A percentile compares a stretch with the other conserved stretches of the same genome.
phyloP scores from a whole-genome alignment of 1,139 yeast species.

The Blastobotrys malaysiensis region DNA sequence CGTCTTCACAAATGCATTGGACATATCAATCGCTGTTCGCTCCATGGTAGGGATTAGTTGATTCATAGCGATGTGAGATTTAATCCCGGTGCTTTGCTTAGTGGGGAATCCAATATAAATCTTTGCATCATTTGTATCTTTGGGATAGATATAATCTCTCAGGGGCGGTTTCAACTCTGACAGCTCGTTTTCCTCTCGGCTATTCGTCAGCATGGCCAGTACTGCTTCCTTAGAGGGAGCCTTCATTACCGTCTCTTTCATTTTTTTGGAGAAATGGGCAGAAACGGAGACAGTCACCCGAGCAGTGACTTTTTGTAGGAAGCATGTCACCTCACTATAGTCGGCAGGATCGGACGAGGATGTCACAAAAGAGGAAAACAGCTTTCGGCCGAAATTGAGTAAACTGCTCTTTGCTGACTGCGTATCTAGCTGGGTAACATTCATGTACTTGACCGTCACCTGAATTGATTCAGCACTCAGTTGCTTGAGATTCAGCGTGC shows the following conservation, averaged over 20 bases:
- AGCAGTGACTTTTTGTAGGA: constrained; percentile 32
- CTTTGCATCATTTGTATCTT: constrained; percentile 34
- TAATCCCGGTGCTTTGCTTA: constrained; percentile 38
- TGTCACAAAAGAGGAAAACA: constrained; percentile 31
- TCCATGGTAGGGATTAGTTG: constrained; percentile 42
- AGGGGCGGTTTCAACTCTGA: constrained; percentile 33
- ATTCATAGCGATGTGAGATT: constrained; percentile 37
- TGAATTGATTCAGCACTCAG: constrained; percentile 30
- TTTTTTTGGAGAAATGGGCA: constrained; percentile 29
- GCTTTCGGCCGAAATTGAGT: constrained; percentile 31
- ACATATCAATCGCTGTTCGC: constrained; percentile 40
- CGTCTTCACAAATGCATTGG: constrained; percentile 37
- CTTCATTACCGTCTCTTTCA: constrained; percentile 38
- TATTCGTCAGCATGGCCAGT: constrained; percentile 32
- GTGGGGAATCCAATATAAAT: constrained; percentile 41
- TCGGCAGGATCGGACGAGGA: constrained; percentile 31
- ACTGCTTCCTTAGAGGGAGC: constrained; percentile 37
- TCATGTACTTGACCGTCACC: constrained; percentile 33
- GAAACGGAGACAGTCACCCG: constrained; percentile 30
- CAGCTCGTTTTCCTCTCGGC: constrained; percentile 27
- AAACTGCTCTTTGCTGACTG: constrained; percentile 24
- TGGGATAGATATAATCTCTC: constrained; percentile 35
- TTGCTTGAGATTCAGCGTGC: constrained; percentile 23
- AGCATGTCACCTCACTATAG: constrained; percentile 29
- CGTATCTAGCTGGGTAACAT: constrained; percentile 33